Percentiles rank a stretch among this genome's conserved stretches.
These are phyloP conservation scores for Phytopythium sindhum DNA, from an alignment of 352 stramenopile genomes.

Conservation along the genomic window DNA sequence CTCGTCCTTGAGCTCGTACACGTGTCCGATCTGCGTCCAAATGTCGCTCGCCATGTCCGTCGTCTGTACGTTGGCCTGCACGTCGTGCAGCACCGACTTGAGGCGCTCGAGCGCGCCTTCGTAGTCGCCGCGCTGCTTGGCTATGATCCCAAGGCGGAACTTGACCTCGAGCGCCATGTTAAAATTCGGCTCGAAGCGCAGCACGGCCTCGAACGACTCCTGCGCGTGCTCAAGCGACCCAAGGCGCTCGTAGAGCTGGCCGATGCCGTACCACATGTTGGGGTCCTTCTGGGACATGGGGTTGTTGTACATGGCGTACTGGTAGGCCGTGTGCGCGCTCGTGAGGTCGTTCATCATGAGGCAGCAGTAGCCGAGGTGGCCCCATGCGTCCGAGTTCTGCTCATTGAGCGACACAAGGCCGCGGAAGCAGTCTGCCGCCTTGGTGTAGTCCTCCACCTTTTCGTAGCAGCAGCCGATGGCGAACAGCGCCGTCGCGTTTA, in stretches of 20 bases:
- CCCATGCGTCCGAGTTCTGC: conserved; percentile 84
- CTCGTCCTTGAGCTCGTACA: conserved; percentile 86
- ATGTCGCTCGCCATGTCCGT: conserved; percentile 86
- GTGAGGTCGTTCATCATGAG: conserved; percentile 89
- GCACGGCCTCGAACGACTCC: conserved; percentile 81
- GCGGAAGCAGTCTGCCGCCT: conserved; percentile 86
- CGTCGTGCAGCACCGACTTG: conserved; percentile 79
- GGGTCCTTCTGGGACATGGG: conserved; percentile 84
- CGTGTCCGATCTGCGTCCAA: conserved; percentile 85
- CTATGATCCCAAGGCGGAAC: conserved; percentile 82
- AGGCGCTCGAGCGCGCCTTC: conserved; percentile 77
- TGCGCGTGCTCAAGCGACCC: conserved; percentile 82
- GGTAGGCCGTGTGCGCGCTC: conserved; percentile 83
- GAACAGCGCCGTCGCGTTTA: conserved; percentile 81
- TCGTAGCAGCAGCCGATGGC: conserved; percentile 86
- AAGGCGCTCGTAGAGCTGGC: conserved; percentile 82
- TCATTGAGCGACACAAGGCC: conserved; percentile 78
- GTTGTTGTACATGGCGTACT: conserved; percentile 90
- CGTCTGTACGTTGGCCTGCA: conserved; percentile 76
- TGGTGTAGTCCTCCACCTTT: conserved; percentile 86
- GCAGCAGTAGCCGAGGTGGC: conserved; percentile 84
- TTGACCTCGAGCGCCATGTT: conserved; percentile 88
- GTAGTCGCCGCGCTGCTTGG: conserved; percentile 80
- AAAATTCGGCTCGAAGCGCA: conserved; percentile 84
- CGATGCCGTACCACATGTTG: conserved; percentile 88